Evolutionary conservation across 164 flowering plant genomes (phyloP).

Genomic region (Berberis thunbergii): DNA sequence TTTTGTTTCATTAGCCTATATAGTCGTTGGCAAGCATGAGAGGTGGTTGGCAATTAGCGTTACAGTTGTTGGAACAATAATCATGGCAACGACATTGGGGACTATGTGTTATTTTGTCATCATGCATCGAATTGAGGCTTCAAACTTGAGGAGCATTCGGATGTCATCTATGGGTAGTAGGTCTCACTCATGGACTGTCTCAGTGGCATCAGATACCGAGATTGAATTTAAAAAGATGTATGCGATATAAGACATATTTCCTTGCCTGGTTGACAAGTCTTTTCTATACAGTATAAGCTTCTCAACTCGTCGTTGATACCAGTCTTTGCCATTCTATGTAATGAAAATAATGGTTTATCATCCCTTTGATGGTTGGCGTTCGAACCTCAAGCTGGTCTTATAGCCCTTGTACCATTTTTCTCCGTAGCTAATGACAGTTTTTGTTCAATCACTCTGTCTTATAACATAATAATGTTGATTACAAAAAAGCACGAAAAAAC

Average conservation of each 20-base stretch:
- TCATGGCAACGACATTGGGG: slow-evolving; percentile 74
- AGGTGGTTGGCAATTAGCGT: slow-evolving; percentile 77
- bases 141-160: slow-evolving; percentile 47
- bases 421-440: too few species aligned
- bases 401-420: too few species aligned
- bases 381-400: too few species aligned
- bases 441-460: too few species aligned
- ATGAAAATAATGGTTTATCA: too few species aligned
- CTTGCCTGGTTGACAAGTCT: background rate
- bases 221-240: slow-evolving; percentile 70
- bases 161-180: slow-evolving; percentile 45
- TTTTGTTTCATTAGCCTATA: slow-evolving; percentile 58
- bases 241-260: slow-evolving; percentile 39
- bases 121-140: slow-evolving; percentile 58
- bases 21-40: slow-evolving; percentile 63
- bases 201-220: slow-evolving; percentile 54
- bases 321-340: too few species aligned
- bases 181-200: slow-evolving; percentile 39
- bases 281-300: background rate
- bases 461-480: too few species aligned
- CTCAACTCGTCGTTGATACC: too few species aligned
- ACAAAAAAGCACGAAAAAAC: too few species aligned
- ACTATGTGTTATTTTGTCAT: slow-evolving; percentile 79
- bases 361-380: too few species aligned
- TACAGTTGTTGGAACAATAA: slow-evolving; percentile 58